phyloP scores from a whole-genome alignment of 148 eudicot species.

The Fallopia convolvulus region DNA sequence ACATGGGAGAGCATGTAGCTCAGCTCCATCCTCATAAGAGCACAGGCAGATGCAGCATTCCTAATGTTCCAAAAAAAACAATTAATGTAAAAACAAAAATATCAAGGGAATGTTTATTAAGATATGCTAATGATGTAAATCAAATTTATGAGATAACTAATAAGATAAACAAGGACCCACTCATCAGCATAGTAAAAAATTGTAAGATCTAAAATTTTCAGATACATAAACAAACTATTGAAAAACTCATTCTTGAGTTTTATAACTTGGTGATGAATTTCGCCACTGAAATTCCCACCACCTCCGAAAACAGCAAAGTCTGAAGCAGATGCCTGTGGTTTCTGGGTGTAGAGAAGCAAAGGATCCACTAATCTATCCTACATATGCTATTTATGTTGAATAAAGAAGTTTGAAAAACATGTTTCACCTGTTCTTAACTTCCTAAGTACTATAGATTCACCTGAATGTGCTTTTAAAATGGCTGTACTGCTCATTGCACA shows the following conservation, averaged over 20 bases:
- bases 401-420: not conserved
- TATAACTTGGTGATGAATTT: not conserved
- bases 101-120: not conserved
- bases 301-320: not conserved
- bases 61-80: slow-evolving; percentile 23
- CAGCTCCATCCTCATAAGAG: slow-evolving; percentile 70
- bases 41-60: slow-evolving; percentile 93
- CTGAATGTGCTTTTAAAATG: not conserved
- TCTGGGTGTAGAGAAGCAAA: not conserved
- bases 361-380: not conserved
- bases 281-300: not conserved
- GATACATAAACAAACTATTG: not conserved
- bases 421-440: not conserved
- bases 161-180: not conserved
- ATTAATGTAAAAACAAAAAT: not conserved
- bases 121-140: not conserved
- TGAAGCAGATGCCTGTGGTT: not conserved
- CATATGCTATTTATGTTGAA: not conserved
- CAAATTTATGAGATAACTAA: no score
- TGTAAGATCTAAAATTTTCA: not conserved
- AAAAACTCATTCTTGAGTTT: not conserved
- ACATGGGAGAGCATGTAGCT: slow-evolving; percentile 81
- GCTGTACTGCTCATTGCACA: not conserved
- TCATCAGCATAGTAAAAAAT: not conserved
- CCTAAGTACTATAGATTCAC: not conserved